phyloP scores from a whole-genome alignment of 768 basidiomycete genomes.

The Pleurotus citrinopileatus region DNA sequence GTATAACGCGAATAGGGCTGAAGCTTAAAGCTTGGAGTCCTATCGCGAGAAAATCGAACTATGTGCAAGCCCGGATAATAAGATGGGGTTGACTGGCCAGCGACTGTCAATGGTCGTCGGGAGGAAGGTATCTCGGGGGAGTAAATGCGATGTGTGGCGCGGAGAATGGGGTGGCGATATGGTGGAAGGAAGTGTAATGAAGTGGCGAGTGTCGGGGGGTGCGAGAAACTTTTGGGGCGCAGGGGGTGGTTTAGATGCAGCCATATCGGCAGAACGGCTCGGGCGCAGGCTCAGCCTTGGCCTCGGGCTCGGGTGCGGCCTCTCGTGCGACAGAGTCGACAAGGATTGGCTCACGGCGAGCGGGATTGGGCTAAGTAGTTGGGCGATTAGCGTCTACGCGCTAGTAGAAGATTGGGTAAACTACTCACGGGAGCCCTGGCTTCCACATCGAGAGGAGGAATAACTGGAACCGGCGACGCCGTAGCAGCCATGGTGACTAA shows the following conservation, averaged over 20 bases:
- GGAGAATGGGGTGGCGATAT: neutral
- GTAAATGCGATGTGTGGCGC: neutral
- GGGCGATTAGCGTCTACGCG: no score
- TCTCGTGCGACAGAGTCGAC: neutral
- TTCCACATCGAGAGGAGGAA: constrained; percentile 10
- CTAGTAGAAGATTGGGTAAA: neutral
- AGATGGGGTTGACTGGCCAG: no score
- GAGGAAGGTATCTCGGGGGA: neutral
- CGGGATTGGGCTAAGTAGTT: neutral
- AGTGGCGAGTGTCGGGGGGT: no score
- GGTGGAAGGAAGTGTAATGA: no score
- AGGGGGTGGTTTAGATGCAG: constrained; percentile 1
- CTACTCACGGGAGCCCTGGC: constrained; percentile 1
- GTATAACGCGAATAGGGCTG: neutral
- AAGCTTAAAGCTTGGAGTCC: no score
- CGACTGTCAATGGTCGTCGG: no score
- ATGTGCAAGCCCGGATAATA: constrained; percentile 1
- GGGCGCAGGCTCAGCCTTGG: constrained; percentile 1
- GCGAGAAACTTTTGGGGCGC: no score
- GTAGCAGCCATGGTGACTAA: constrained; percentile 6
- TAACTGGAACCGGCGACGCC: neutral
- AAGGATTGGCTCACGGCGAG: constrained; percentile 3
- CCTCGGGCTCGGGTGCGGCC: constrained; percentile 2
- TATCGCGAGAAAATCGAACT: neutral
- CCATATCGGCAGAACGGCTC: constrained; percentile 9